A percentile compares a stretch with the other conserved stretches of the same genome.
Conservation (phyloP, 176 grass and related monocot species). For the Oryza punctata region DNA sequence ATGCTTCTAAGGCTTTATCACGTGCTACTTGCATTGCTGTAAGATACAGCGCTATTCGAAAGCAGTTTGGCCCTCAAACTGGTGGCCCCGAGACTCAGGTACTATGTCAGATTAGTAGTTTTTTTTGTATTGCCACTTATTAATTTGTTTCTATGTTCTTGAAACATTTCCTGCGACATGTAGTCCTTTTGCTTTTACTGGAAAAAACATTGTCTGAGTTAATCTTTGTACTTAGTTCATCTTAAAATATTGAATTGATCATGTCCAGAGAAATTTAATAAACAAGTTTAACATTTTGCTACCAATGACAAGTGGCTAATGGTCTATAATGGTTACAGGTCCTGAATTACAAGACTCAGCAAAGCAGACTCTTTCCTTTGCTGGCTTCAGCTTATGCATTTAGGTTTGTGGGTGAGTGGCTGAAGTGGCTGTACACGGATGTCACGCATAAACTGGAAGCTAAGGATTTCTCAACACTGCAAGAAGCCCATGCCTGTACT, state of each 20-base stretch:
- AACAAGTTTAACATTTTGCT: neutral
- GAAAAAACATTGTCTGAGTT: neutral
- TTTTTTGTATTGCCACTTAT: neutral
- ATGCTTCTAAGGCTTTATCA: conserved; percentile 93
- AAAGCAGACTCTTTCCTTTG: conserved; percentile 95
- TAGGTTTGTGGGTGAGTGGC: conserved; percentile 94
- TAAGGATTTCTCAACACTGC: conserved; percentile 95
- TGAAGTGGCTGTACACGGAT: conserved; percentile 93
- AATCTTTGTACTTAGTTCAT: neutral
- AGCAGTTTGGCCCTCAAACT: conserved; percentile 87
- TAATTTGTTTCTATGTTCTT: neutral
- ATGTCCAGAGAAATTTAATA: neutral
- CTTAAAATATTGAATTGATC: neutral
- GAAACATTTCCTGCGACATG: neutral
- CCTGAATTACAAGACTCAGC: conserved; percentile 98
- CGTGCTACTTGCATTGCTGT: conserved; percentile 92
- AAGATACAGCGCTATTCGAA: conserved; percentile 85
- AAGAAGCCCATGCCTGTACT: conserved; percentile 92
- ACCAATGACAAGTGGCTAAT: conserved; percentile 15
- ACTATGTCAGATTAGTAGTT: conserved; percentile 14
- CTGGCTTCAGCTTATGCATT: conserved; percentile 96
- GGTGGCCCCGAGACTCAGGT: conserved; percentile 86
- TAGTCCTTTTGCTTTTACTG: neutral
- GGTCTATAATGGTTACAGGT: conserved; percentile 59
- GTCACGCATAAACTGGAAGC: conserved; percentile 81